Conservation (phyloP, 2,329 filamentous ascomycete species). For the Trichoderma sp. region DNA sequence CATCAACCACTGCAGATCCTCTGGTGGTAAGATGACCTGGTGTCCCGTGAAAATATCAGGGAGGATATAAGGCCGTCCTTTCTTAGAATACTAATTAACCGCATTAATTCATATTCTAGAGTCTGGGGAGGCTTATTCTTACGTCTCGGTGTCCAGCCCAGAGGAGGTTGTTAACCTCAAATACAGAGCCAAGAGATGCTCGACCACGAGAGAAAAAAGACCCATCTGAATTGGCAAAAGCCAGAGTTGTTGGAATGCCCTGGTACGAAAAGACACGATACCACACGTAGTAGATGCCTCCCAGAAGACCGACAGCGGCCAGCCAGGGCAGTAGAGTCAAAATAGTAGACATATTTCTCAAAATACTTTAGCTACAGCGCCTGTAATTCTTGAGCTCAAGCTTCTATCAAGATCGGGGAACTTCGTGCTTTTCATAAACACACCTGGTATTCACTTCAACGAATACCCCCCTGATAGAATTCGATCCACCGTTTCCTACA, state of each 20-base stretch:
- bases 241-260: not conserved
- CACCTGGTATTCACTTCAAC: not conserved
- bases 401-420: not conserved
- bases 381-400: not conserved
- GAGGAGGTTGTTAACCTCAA: slow-evolving; percentile 1
- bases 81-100: not conserved
- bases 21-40: not conserved
- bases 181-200: not conserved
- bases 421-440: not conserved
- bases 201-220: slow-evolving; percentile 4
- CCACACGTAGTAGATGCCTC: slow-evolving; percentile 1
- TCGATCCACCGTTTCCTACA: not conserved
- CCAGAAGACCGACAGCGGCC: not conserved
- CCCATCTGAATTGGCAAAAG: slow-evolving; percentile 4
- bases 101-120: not conserved
- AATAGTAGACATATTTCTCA: not conserved
- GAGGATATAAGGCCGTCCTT: slow-evolving; percentile 5
- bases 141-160: slow-evolving; percentile 6
- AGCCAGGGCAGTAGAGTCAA: not conserved
- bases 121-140: not conserved
- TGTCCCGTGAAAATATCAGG: slow-evolving; percentile 10
- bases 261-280: slow-evolving; percentile 8
- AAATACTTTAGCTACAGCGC: not conserved
- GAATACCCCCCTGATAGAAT: not conserved
- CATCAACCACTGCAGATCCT: not conserved